phyloP scores from a whole-genome alignment of 148 eudicot genomes.

The Fagopyrum esculentum region DNA sequence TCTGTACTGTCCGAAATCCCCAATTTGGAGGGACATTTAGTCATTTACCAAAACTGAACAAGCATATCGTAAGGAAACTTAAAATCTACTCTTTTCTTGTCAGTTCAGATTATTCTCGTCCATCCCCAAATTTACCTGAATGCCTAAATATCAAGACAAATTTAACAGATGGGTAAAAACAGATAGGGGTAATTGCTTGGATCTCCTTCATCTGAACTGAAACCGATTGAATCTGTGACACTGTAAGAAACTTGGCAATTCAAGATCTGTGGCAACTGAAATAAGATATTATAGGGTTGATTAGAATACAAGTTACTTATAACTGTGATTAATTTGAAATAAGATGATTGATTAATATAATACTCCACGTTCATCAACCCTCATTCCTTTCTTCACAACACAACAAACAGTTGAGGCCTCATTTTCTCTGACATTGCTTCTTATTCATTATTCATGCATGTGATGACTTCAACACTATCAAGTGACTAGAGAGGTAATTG shows the following conservation, averaged over 20 bases:
- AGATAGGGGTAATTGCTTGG: not conserved
- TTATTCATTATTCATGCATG: not conserved
- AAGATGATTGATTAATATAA: too few species aligned
- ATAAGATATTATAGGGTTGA: not conserved
- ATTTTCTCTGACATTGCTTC: not conserved
- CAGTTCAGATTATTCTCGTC: not conserved
- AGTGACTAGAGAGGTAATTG: too few species aligned
- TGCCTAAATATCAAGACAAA: not conserved
- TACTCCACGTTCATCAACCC: not conserved
- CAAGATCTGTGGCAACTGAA: not conserved
- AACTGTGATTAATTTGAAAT: too few species aligned
- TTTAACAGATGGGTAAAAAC: not conserved
- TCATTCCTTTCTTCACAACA: not conserved
- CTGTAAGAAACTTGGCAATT: not conserved
- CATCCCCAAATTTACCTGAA: not conserved
- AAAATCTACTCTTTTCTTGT: not conserved
- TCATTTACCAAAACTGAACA: too few species aligned
- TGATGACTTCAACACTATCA: not conserved
- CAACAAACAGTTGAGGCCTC: not conserved
- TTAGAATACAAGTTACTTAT: not conserved
- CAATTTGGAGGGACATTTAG: too few species aligned
- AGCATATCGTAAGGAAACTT: too few species aligned
- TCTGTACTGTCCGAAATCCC: too few species aligned
- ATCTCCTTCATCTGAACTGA: not conserved
- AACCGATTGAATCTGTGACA: not conserved